Evolutionary conservation across 768 basidiomycete species (phyloP).

Genomic region (Holtermanniella nyarrowii): DNA sequence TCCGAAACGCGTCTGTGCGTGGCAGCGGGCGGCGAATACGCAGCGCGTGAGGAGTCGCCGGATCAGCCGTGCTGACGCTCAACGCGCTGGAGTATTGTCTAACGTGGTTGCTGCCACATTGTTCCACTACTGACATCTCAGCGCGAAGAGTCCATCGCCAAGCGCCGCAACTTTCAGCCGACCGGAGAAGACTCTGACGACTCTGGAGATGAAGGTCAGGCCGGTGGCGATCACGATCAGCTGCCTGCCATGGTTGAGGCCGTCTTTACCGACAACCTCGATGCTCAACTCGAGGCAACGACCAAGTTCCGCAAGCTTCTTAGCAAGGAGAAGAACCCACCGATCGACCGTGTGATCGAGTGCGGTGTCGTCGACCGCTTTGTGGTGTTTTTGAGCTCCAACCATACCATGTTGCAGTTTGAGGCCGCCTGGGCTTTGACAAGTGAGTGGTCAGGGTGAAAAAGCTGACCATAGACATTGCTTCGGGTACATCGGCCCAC

Average conservation of each 20-base stretch:
- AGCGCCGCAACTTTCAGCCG: slow-evolving; percentile 86
- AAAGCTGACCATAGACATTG: slow-evolving; percentile 51
- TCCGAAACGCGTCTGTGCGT: neutral
- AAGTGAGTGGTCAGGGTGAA: slow-evolving; percentile 40
- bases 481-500: slow-evolving; percentile 94
- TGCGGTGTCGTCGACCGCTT: slow-evolving; percentile 96
- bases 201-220: slow-evolving; percentile 48
- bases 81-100: neutral
- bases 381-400: slow-evolving; percentile 72
- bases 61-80: neutral
- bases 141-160: slow-evolving; percentile 96
- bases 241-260: slow-evolving; percentile 64
- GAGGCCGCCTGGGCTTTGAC: slow-evolving; percentile 97
- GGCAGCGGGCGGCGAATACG: too few species aligned
- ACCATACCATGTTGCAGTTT: slow-evolving; percentile 53
- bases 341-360: slow-evolving; percentile 91
- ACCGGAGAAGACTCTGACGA: slow-evolving; percentile 81
- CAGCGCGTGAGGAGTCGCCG: neutral
- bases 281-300: slow-evolving; percentile 89
- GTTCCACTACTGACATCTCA: slow-evolving; percentile 5
- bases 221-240: slow-evolving; percentile 56
- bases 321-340: slow-evolving; percentile 98
- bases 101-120: neutral
- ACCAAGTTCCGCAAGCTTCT: slow-evolving; percentile 97
- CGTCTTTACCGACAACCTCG: slow-evolving; percentile 83